Conservation (phyloP, 169 alveolate species). For the Theileria parva region DNA sequence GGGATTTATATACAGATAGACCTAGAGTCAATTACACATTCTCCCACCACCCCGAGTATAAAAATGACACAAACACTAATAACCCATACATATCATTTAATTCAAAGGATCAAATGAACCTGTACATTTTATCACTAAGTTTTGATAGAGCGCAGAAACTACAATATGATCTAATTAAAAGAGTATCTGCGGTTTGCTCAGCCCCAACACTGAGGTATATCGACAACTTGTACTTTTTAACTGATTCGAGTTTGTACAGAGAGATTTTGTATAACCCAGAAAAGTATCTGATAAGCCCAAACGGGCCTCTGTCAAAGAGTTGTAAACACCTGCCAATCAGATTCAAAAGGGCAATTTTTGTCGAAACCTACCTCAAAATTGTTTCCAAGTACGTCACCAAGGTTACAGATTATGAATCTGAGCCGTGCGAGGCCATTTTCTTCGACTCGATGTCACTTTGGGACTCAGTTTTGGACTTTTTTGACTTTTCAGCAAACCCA, state of each 20-base stretch:
- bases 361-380: slow-evolving; percentile 31
- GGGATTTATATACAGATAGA: not conserved
- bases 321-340: slow-evolving; percentile 4
- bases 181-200: not conserved
- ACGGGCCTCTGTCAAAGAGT: slow-evolving; percentile 27
- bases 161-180: not conserved
- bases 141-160: not conserved
- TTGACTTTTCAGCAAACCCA: slow-evolving; percentile 16
- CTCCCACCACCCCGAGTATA: not conserved
- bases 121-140: not conserved
- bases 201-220: not conserved
- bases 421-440: slow-evolving; percentile 17
- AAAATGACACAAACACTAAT: not conserved
- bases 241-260: slow-evolving; percentile 2
- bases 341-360: slow-evolving; percentile 31
- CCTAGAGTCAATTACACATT: too few species aligned
- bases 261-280: slow-evolving; percentile 42
- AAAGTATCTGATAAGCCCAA: slow-evolving; percentile 36
- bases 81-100: not conserved
- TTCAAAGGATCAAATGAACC: not conserved
- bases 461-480: slow-evolving; percentile 26
- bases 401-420: not conserved
- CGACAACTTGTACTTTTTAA: not conserved
- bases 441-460: slow-evolving; percentile 57
- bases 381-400: slow-evolving; percentile 9